Evolutionary conservation across 2,329 filamentous ascomycete genomes (phyloP).

Genomic region (Colletotrichum godetiae): DNA sequence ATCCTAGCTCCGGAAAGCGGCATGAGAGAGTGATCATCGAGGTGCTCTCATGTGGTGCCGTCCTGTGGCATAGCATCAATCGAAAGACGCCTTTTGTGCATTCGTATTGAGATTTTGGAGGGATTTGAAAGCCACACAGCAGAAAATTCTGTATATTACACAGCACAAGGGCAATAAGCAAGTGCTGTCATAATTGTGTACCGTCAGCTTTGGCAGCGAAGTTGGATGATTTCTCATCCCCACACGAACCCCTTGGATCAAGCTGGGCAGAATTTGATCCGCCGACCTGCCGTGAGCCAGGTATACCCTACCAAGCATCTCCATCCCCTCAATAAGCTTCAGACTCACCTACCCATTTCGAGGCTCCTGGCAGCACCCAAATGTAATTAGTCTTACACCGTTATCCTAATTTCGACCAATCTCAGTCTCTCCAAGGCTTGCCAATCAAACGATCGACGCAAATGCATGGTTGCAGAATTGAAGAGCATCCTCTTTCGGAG

Average conservation of each 20-base stretch:
- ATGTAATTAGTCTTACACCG: constrained; percentile 30
- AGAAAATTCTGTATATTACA: no score
- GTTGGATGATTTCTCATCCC: not conserved
- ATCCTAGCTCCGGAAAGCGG: no score
- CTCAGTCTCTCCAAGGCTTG: not conserved
- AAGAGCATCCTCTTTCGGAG: not conserved
- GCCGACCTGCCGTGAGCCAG: constrained; percentile 15
- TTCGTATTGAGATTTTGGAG: no score
- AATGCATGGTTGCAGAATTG: not conserved
- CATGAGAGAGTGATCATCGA: no score
- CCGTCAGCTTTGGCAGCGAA: no score
- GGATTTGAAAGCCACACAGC: no score
- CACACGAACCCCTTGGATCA: constrained; percentile 8
- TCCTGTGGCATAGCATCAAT: no score
- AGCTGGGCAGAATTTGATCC: not conserved
- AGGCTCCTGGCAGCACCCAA: not conserved
- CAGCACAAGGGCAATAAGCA: no score
- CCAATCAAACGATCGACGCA: not conserved
- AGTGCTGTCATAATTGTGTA: no score
- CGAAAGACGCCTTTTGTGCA: no score
- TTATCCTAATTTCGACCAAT: constrained; percentile 2
- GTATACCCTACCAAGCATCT: constrained; percentile 5
- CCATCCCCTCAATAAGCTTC: constrained; percentile 25
- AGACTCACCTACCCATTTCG: not conserved
- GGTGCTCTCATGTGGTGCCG: no score